A percentile compares a stretch with the other conserved stretches of the same genome.
Conservation (phyloP, 1,284 basidiomycete species). For the Erythrobasidium hasegawianum region DNA sequence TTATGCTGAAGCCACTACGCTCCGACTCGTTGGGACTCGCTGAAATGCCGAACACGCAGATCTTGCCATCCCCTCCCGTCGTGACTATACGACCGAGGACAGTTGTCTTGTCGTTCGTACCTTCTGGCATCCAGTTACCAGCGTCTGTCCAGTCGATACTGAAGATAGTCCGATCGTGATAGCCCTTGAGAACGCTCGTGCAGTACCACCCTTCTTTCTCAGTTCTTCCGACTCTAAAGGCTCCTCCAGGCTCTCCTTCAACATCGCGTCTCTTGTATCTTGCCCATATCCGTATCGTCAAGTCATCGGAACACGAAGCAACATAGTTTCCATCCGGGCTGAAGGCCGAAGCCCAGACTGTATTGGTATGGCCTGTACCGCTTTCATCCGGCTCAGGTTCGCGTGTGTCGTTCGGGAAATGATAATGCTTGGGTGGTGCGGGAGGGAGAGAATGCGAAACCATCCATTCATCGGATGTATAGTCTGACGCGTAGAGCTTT, state of each 20-base stretch:
- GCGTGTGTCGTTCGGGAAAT: constrained; percentile 38
- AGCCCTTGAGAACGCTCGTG: constrained; percentile 46
- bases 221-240: constrained; percentile 44
- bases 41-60: constrained; percentile 47
- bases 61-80: constrained; percentile 69
- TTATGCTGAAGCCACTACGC: constrained; percentile 28
- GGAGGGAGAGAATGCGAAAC: constrained; percentile 60
- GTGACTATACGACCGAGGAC: constrained; percentile 68
- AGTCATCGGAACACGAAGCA: constrained; percentile 73
- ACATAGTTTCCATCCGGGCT: constrained; percentile 77
- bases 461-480: constrained; percentile 81
- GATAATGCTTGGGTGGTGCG: constrained; percentile 30
- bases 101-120: constrained; percentile 36
- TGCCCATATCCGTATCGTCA: constrained; percentile 59
- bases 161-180: constrained; percentile 70
- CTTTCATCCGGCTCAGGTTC: constrained; percentile 43
- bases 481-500: constrained; percentile 90
- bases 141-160: constrained; percentile 66
- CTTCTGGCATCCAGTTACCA: constrained; percentile 30
- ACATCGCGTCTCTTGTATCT: constrained; percentile 47
- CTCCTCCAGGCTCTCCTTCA: constrained; percentile 43
- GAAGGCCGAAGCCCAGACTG: constrained; percentile 83
- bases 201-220: constrained; percentile 50
- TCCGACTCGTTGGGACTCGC: constrained; percentile 15
- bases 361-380: constrained; percentile 52